Conservation (phyloP, 2,329 filamentous ascomycete genomes). For the Tolypocladium endophyticum region DNA sequence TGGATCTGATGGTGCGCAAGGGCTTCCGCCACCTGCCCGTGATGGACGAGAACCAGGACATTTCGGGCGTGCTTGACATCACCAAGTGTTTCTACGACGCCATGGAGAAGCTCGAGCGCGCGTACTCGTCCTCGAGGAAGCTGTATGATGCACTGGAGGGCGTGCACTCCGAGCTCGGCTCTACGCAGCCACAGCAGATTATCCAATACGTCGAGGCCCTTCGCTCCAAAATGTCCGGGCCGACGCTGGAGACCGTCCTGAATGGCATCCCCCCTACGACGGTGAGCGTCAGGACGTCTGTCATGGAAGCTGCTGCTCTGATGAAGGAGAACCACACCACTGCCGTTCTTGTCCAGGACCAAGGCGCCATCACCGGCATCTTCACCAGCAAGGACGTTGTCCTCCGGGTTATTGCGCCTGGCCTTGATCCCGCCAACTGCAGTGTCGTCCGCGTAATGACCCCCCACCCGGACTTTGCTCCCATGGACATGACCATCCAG, state of each 20-base stretch:
- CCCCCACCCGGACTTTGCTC: constrained; percentile 95
- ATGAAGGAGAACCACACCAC: constrained; percentile 99
- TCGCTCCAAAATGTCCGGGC: constrained; percentile 92
- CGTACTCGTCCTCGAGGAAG: constrained; percentile 95
- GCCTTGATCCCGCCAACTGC: constrained; percentile 86
- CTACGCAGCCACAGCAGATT: constrained; percentile 94
- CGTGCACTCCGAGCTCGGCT: constrained; percentile 91
- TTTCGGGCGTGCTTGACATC: constrained; percentile 94
- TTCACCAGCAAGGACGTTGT: constrained; percentile 99
- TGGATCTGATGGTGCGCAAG: constrained; percentile 97
- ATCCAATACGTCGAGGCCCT: constrained; percentile 98
- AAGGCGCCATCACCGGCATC: constrained; percentile 94
- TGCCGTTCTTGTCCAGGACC: constrained; percentile 89
- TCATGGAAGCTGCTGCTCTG: constrained; percentile 85
- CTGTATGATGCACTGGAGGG: constrained; percentile 95
- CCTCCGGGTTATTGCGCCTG: constrained; percentile 91
- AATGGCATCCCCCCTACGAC: constrained; percentile 88
- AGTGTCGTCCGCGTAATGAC: constrained; percentile 99
- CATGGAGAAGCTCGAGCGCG: constrained; percentile 98
- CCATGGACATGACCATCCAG: constrained; percentile 98
- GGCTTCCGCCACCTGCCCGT: constrained; percentile 95
- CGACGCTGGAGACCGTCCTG: constrained; percentile 87
- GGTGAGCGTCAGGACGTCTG: constrained; percentile 89
- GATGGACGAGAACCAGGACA: constrained; percentile 99
- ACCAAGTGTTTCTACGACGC: constrained; percentile 99